Evolutionary conservation across 768 basidiomycete species (phyloP), one percentile per base, ranked within the genome.

Genomic region (Phylloporus sp.): DNA sequence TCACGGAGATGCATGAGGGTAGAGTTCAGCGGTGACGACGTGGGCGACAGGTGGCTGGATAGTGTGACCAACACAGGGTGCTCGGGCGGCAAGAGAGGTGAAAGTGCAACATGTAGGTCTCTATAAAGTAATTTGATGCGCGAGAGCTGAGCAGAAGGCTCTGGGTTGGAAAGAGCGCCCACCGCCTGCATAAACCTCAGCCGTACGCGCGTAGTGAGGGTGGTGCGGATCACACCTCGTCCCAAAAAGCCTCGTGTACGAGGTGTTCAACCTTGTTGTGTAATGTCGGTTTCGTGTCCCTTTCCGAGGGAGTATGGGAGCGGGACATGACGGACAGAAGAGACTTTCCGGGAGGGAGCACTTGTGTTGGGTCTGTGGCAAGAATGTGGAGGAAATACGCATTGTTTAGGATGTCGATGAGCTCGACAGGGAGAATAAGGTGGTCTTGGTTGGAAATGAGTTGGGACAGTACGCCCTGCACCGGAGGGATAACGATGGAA

Each of bases 261-360:
- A 74, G 54, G 49, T 72, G 70, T 38, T 68, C 70, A 6, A 80
- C 79, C 52, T 76, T 73, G 51, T 76, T 75, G 12, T 81, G 79
- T 35, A 79, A 66, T 12, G 72, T 70, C 10, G 67, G 62, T 47
- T 53, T 53, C 15, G 58, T 36, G 16, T 59, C 60, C 16, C 53
- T 59, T n/a, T 53, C 55, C 24, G 45, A 42, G 35, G 55, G 46
- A 16, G 45, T 52, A 40, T 57, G 58, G 0, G 70, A 53, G 16
- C 60, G 59, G 18, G 75, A 70, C 64, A 89, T 70, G 71, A 83
- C 77, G 8, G 87, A 86, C 5, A 88, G 66, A 5, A 88, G 70
- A 1, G 86, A 86, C 65, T 90, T 90, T 45, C 84, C 84, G 1
- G 82, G 78, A 3, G 88, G 85, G n/a, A 89, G 69, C 8, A 85